Evolutionary conservation across 495 filamentous ascomycete genomes (phyloP), one percentile per base, ranked within the genome.

Genomic region (Letharia columbiana): DNA sequence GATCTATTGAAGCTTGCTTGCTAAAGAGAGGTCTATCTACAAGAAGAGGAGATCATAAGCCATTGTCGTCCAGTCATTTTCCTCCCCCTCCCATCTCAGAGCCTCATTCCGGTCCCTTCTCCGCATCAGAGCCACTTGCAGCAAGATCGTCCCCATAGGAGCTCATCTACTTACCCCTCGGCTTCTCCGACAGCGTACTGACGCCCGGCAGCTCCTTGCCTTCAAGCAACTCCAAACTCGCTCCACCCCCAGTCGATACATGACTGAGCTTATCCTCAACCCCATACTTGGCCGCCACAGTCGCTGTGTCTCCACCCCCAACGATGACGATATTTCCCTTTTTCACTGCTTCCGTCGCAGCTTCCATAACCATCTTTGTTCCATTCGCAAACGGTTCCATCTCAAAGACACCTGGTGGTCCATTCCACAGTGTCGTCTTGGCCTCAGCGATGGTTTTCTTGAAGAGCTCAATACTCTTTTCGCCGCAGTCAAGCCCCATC

Each of bases 361-460:
- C 91, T 71, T 97, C 88, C 70, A 98, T 86, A 31, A 90, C 94
- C 59, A 84, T 81, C 86, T 96, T 92, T 69, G 94, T 98, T 67
- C 90, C 94, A 35, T 82, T 86, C 70, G 91, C 90, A 77, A 99
- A 99, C 69, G 87, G 85, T 73, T 98, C 90, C 69, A 99, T 84
- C 84, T 99, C 94, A 74, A 98, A 99, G 66, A 99, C 94, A 74
- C 94, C 94, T 18, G 92, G 86, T 58, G 94, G 94, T 50, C 91
- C 94, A 83, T 99, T 99, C 94, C 94, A 99, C 60, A 99, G 90
- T 80, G 98, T 98, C 60, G 94, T 99, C 85, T 97, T 88, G 58
- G 95, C 85, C 71, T 89, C 82, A 65, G 80, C 82, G 72, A 99
- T 98, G 62, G 91, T 86, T 72, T 88, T 77, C 82, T 92, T 83